These are phyloP conservation scores for Pterocarpus santalinus DNA, from an alignment of 306 rosid species.

Conservation along the genomic window DNA sequence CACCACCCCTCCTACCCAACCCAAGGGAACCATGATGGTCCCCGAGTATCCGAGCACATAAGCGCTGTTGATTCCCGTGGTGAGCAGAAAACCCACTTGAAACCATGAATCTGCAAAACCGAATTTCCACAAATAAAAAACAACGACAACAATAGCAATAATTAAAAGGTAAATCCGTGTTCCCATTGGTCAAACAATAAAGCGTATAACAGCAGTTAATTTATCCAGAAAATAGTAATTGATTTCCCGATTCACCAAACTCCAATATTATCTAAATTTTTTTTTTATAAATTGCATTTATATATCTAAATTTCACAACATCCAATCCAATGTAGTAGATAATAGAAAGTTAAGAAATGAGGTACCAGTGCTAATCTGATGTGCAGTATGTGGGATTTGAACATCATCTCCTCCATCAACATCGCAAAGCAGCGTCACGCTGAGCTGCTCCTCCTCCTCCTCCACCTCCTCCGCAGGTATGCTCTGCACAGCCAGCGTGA, in stretches of 20 bases:
- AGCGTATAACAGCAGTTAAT: not conserved
- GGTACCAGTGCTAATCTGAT: constrained; percentile 85
- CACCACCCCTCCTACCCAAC: constrained; percentile 77
- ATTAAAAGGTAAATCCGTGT: too few relatives aligned
- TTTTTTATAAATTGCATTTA: not conserved
- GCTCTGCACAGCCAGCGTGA: constrained; percentile 50
- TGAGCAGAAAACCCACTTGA: constrained; percentile 89
- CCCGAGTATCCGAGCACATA: constrained; percentile 94
- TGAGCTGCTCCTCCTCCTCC: constrained; percentile 21
- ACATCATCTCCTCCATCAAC: constrained; percentile 22
- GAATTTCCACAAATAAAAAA: not conserved
- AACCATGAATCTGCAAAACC: constrained; percentile 76
- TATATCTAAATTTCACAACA: not conserved
- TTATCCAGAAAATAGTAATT: too few relatives aligned
- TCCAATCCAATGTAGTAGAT: too few relatives aligned
- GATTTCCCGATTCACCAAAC: too few relatives aligned
- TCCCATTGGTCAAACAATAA: too few relatives aligned
- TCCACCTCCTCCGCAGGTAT: not conserved
- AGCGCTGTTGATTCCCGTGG: constrained; percentile 92
- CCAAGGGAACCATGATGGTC: constrained; percentile 88
- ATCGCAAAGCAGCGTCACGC: constrained; percentile 42
- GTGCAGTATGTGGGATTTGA: constrained; percentile 78
- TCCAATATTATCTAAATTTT: too few relatives aligned
- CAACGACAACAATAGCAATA: not conserved
- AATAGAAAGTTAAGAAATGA: not conserved